Evolutionary conservation across 306 rosid species (phyloP).

Genomic region (Vigna trinervia): DNA sequence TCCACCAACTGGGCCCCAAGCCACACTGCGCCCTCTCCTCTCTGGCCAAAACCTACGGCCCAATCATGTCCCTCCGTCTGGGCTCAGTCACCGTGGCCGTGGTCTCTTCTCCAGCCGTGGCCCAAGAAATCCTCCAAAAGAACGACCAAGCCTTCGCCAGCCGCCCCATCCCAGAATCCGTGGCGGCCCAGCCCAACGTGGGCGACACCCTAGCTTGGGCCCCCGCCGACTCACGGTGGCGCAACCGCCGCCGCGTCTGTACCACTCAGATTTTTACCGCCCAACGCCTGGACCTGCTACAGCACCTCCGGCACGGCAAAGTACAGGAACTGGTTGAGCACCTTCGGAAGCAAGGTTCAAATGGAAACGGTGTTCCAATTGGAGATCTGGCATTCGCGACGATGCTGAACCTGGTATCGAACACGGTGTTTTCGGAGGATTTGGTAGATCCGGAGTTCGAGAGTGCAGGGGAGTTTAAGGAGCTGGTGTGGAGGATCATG

Average conservation of each 20-base stretch:
- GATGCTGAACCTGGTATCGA: conserved; percentile 59
- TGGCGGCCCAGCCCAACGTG: conserved; percentile 63
- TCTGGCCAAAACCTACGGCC: conserved; percentile 54
- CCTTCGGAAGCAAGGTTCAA: conserved; percentile 25
- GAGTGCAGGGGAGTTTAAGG: conserved; percentile 62
- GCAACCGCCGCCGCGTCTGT: conserved; percentile 65
- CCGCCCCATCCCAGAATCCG: conserved; percentile 57
- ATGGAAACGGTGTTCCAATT: conserved; percentile 32
- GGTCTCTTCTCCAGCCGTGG: conserved; percentile 55
- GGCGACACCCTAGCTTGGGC: conserved; percentile 66
- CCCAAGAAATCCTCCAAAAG: conserved; percentile 64
- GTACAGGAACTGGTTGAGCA: conserved; percentile 51
- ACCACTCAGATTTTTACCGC: conserved; percentile 52
- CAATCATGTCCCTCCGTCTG: conserved; percentile 61
- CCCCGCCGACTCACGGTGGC: conserved; percentile 56
- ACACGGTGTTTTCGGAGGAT: conserved; percentile 67
- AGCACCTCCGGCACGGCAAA: conserved; percentile 56
- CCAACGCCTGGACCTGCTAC: conserved; percentile 59
- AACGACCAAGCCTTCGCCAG: conserved; percentile 55
- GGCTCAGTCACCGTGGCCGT: conserved; percentile 53
- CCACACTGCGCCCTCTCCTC: conserved; percentile 58
- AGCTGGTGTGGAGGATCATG: conserved; percentile 73
- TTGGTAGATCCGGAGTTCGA: conserved; percentile 56
- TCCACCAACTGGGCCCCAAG: conserved; percentile 58
- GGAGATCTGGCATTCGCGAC: conserved; percentile 57